phyloP scores from a whole-genome alignment of 805 yeast species.

The Metschnikowia continentalis region DNA sequence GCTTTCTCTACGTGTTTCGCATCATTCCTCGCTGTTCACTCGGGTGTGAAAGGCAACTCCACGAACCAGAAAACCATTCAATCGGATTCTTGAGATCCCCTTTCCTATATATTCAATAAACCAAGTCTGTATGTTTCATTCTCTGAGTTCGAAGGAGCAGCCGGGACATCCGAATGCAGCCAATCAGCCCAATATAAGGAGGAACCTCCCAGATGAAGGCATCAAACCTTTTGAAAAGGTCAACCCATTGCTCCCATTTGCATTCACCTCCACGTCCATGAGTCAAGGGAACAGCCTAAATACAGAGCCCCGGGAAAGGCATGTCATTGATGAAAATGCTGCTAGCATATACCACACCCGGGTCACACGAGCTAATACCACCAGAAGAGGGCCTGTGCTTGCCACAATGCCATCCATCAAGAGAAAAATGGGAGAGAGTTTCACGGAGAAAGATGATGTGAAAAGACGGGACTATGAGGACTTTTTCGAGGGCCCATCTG shows the following conservation, averaged over 20 bases:
- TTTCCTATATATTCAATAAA: neutral
- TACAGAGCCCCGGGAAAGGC: slow-evolving; percentile 38
- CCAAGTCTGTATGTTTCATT: neutral
- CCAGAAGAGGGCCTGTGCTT: slow-evolving; percentile 20
- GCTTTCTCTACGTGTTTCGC: neutral
- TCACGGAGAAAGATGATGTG: slow-evolving; percentile 39
- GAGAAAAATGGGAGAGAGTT: slow-evolving; percentile 41
- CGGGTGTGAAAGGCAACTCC: neutral
- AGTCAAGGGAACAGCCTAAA: slow-evolving; percentile 30
- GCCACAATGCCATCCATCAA: slow-evolving; percentile 31
- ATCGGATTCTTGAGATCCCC: neutral
- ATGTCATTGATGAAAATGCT: slow-evolving; percentile 41
- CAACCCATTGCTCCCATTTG: slow-evolving; percentile 47
- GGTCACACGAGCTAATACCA: slow-evolving; percentile 8
- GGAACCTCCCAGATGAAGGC: neutral
- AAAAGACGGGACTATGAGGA: slow-evolving; percentile 29
- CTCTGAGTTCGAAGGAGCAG: neutral
- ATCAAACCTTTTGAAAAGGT: slow-evolving; percentile 17
- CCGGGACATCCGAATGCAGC: neutral
- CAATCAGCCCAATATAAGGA: neutral
- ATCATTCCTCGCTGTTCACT: neutral
- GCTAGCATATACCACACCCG: slow-evolving; percentile 43
- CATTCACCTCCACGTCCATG: slow-evolving; percentile 35
- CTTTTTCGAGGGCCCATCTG: slow-evolving; percentile 1
- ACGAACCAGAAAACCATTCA: neutral